These are phyloP conservation scores for Trichoderma parareesei DNA, from an alignment of 495 filamentous ascomycete species.

Conservation along the genomic window DNA sequence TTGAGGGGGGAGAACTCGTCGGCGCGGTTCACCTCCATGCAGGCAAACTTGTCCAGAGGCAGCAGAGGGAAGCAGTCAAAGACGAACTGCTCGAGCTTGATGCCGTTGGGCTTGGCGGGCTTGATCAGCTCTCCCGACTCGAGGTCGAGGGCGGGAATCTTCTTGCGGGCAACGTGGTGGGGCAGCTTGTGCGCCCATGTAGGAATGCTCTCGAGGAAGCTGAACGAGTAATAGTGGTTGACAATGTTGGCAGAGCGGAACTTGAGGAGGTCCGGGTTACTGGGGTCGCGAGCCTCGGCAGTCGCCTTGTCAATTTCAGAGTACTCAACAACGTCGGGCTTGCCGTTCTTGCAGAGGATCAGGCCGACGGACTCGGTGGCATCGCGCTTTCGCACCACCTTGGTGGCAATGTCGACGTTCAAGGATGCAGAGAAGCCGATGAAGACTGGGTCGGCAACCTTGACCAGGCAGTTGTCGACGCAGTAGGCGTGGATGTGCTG, in stretches of 20 bases:
- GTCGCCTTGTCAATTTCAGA: conserved; percentile 87
- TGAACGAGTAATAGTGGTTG: conserved; percentile 98
- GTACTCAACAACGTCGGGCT: conserved; percentile 97
- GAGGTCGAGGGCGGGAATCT: conserved; percentile 81
- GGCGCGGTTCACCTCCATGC: conserved; percentile 90
- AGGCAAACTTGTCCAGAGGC: conserved; percentile 81
- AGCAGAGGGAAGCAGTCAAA: conserved; percentile 97
- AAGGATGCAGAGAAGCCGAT: conserved; percentile 86
- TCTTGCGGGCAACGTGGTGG: conserved; percentile 95
- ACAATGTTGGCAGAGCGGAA: conserved; percentile 99
- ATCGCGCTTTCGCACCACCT: conserved; percentile 96
- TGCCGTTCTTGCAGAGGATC: conserved; percentile 90
- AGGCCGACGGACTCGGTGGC: conserved; percentile 95
- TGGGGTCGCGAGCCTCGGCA: conserved; percentile 80
- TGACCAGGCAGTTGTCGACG: conserved; percentile 98
- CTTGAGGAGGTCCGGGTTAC: conserved; percentile 75
- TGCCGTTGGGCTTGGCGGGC: conserved; percentile 88
- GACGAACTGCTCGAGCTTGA: conserved; percentile 98
- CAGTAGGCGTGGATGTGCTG: conserved; percentile 96
- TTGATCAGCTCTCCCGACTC: conserved; percentile 72
- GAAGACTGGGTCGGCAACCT: conserved; percentile 92
- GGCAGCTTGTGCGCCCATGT: conserved; percentile 77
- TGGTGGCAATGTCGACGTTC: conserved; percentile 92
- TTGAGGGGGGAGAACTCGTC: conserved; percentile 98
- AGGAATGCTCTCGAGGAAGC: conserved; percentile 85